Evolutionary conservation across 1,139 yeast species (phyloP).

Genomic region (Hansenula lynferdii): DNA sequence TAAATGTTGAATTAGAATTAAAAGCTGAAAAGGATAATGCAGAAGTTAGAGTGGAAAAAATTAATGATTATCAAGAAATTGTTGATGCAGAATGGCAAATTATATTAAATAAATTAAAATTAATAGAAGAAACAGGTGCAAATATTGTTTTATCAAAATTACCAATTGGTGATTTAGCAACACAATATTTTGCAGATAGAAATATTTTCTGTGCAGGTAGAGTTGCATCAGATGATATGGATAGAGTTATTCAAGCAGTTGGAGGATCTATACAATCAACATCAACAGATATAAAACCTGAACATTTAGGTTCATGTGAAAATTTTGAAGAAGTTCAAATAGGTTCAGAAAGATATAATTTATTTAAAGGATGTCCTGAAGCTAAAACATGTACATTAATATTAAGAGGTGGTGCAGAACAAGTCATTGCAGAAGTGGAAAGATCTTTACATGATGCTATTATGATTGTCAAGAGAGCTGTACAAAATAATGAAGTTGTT

Average conservation of each 20-base stretch:
- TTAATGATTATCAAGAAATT: conserved; percentile 88
- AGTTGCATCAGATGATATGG: conserved; percentile 84
- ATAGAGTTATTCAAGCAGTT: conserved; percentile 88
- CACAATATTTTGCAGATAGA: conserved; percentile 96
- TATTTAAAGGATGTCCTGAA: conserved; percentile 88
- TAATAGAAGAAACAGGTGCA: conserved; percentile 82
- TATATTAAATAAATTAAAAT: conserved; percentile 79
- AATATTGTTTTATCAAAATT: conserved; percentile 88
- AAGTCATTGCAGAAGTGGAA: conserved; percentile 97
- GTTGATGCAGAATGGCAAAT: conserved; percentile 99
- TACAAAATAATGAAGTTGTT: conserved; percentile 79
- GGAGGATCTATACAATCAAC: conserved; percentile 93
- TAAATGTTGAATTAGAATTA: conserved; percentile 91
- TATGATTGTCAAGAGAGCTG: conserved; percentile 95
- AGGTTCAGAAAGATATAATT: conserved; percentile 91
- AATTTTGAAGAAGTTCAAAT: conserved; percentile 89
- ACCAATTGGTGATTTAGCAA: conserved; percentile 97
- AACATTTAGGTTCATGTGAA: conserved; percentile 83
- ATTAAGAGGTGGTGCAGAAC: conserved; percentile 97
- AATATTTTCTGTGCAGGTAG: conserved; percentile 97
- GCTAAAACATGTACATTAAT: conserved; percentile 92
- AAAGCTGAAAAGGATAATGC: conserved; percentile 99
- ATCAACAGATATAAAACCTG: conserved; percentile 65
- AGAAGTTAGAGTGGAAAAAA: conserved; percentile 96
- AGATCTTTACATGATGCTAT: conserved; percentile 97